Conservation (phyloP, 2,329 filamentous ascomycete genomes). For the Chrysoporthe austroafricana region DNA sequence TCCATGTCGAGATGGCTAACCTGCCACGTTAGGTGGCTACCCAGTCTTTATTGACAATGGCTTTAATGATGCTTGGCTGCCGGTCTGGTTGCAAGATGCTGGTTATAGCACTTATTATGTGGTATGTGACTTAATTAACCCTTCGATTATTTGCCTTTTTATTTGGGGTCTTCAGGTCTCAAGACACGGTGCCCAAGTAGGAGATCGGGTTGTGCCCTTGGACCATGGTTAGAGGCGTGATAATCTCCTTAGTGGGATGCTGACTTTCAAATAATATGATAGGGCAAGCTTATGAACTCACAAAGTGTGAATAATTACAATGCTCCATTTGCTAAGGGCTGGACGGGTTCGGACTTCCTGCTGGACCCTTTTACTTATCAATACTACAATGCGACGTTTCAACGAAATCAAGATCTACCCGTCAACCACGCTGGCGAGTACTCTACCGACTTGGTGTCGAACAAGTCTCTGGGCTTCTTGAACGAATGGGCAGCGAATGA, state of each 20-base stretch:
- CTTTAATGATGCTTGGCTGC: constrained; percentile 69
- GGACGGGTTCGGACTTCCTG: constrained; percentile 8
- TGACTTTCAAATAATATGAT: neutral
- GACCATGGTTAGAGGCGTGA: too few relatives aligned
- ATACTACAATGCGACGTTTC: constrained; percentile 8
- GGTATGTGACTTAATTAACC: neutral
- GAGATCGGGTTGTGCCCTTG: too few relatives aligned
- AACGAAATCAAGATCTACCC: constrained; percentile 5
- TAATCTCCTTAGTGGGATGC: neutral
- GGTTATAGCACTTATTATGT: constrained; percentile 75
- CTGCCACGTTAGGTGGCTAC: constrained; percentile 53
- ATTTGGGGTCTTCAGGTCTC: too few relatives aligned
- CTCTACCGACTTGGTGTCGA: constrained; percentile 4
- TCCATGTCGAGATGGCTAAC: neutral
- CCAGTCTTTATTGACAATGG: constrained; percentile 68
- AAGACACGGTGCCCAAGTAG: too few relatives aligned
- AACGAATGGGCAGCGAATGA: constrained; percentile 9
- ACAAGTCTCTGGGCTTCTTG: constrained; percentile 4
- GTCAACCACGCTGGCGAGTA: constrained; percentile 13
- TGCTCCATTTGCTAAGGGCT: constrained; percentile 6
- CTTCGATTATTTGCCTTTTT: too few relatives aligned
- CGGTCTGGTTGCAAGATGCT: constrained; percentile 68
- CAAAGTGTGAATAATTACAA: constrained; percentile 8
- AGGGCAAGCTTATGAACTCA: neutral
- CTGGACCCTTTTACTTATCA: constrained; percentile 6